phyloP scores from a whole-genome alignment of 2,329 filamentous ascomycete species.

The Arthrobotrys sphaeroides region DNA sequence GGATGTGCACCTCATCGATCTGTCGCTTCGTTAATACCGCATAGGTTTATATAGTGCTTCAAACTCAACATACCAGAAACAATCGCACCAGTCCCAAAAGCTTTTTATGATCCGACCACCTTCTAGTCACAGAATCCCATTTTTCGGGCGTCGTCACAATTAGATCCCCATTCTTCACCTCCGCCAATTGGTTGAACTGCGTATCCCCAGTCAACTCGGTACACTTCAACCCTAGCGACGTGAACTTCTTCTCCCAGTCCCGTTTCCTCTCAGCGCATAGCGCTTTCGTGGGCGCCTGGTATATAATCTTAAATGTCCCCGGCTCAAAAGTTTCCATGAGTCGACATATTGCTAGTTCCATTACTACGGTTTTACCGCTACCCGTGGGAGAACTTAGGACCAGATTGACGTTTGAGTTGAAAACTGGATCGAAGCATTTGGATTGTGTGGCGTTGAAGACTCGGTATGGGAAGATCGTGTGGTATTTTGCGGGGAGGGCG shows the following conservation, averaged over 20 bases:
- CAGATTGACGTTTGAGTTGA: slow-evolving; percentile 76
- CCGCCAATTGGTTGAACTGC: slow-evolving; percentile 71
- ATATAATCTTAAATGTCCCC: slow-evolving; percentile 79
- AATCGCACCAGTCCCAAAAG: slow-evolving; percentile 79
- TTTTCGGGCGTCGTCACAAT: slow-evolving; percentile 91
- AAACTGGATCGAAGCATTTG: slow-evolving; percentile 75
- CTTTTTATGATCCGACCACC: slow-evolving; percentile 82
- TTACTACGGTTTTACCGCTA: slow-evolving; percentile 82
- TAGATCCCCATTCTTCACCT: slow-evolving; percentile 78
- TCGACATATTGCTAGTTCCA: slow-evolving; percentile 83
- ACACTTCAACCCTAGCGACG: slow-evolving; percentile 72
- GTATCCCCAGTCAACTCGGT: slow-evolving; percentile 86
- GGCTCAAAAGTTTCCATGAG: slow-evolving; percentile 68
- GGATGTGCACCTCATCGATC: slow-evolving; percentile 87
- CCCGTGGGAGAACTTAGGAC: slow-evolving; percentile 84
- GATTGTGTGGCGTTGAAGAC: slow-evolving; percentile 86
- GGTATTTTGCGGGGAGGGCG: slow-evolving; percentile 73
- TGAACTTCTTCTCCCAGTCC: slow-evolving; percentile 82
- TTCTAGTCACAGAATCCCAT: slow-evolving; percentile 88
- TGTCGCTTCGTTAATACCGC: slow-evolving; percentile 7
- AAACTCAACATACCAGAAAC: slow-evolving; percentile 66
- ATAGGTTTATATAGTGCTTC: background rate
- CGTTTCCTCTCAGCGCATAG: slow-evolving; percentile 75
- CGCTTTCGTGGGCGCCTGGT: slow-evolving; percentile 85
- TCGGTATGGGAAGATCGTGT: slow-evolving; percentile 75